Evolutionary conservation across 768 basidiomycete species (phyloP).

Genomic region (Rhizopogon vinicolor): DNA sequence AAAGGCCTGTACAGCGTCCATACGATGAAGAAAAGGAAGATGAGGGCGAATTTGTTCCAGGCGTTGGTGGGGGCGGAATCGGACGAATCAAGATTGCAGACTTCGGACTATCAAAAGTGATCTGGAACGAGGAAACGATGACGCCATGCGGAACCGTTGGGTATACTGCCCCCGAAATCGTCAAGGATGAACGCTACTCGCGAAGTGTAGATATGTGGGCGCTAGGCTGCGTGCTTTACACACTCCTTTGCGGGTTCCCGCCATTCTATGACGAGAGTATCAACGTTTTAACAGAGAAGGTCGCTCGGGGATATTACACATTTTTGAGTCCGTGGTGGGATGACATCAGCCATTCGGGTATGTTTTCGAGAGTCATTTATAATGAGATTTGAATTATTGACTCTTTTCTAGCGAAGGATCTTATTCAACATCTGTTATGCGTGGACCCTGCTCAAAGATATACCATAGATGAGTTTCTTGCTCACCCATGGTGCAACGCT

Average conservation of each 20-base stretch:
- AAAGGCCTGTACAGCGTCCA: constrained; percentile 65
- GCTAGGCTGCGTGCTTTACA: constrained; percentile 97
- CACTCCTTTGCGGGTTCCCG: constrained; percentile 93
- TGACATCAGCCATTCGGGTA: constrained; percentile 80
- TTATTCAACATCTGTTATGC: constrained; percentile 91
- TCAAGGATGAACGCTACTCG: constrained; percentile 95
- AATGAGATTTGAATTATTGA: constrained; percentile 8
- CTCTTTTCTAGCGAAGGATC: constrained; percentile 73
- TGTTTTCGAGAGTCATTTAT: background rate
- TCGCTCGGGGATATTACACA: constrained; percentile 95
- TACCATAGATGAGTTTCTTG: constrained; percentile 96
- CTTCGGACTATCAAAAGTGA: constrained; percentile 94
- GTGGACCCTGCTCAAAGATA: constrained; percentile 94
- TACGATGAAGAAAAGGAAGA: constrained; percentile 99
- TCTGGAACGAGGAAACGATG: constrained; percentile 99
- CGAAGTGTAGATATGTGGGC: constrained; percentile 99
- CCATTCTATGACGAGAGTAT: constrained; percentile 99
- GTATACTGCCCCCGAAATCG: constrained; percentile 98
- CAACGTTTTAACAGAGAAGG: constrained; percentile 96
- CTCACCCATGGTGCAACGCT: constrained; percentile 92
- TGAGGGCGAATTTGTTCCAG: constrained; percentile 92
- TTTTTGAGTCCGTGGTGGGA: constrained; percentile 99
- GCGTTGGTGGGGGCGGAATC: constrained; percentile 94
- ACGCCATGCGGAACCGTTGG: constrained; percentile 99
- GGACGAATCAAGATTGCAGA: constrained; percentile 98